Percentiles rank a stretch among this genome's conserved stretches.
phyloP scores from a whole-genome alignment of 768 basidiomycete species.

The Kwoniella heveanensis region DNA sequence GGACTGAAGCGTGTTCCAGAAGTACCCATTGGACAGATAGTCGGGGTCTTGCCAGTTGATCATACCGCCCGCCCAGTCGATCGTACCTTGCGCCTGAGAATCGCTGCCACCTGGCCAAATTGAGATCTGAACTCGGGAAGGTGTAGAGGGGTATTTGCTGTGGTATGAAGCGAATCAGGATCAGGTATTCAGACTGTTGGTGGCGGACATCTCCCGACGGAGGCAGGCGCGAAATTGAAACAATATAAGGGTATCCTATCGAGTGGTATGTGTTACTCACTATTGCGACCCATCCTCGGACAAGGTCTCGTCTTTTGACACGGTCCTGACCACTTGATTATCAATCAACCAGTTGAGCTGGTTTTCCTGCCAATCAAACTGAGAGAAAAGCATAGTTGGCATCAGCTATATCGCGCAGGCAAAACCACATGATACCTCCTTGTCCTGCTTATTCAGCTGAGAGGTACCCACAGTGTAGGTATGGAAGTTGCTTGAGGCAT shows the following conservation, averaged over 20 bases:
- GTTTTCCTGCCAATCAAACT: slow-evolving; percentile 82
- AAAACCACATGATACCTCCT: too few relatives aligned
- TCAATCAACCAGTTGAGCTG: slow-evolving; percentile 70
- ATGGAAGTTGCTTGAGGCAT: slow-evolving; percentile 38
- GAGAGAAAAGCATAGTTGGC: neutral
- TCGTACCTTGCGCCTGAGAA: slow-evolving; percentile 66
- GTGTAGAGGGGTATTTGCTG: slow-evolving; percentile 71
- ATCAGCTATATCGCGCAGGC: too few relatives aligned
- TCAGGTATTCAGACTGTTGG: too few relatives aligned
- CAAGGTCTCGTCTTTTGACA: slow-evolving; percentile 65
- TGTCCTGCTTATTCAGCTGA: too few relatives aligned
- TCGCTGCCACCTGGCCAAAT: slow-evolving; percentile 81
- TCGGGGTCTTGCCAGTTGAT: slow-evolving; percentile 81
- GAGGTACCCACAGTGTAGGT: slow-evolving; percentile 34
- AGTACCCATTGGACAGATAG: slow-evolving; percentile 66
- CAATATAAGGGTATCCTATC: too few relatives aligned
- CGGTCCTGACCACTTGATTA: slow-evolving; percentile 68
- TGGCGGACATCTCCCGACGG: too few relatives aligned
- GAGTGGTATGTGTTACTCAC: too few relatives aligned
- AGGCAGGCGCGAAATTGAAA: too few relatives aligned
- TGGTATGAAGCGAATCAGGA: neutral
- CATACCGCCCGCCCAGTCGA: slow-evolving; percentile 78
- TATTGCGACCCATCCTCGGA: slow-evolving; percentile 35
- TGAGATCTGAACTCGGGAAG: slow-evolving; percentile 75
- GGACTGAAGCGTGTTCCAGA: slow-evolving; percentile 43